Conservation (phyloP, 495 filamentous ascomycete species). For the Xylaria bambusicola region DNA sequence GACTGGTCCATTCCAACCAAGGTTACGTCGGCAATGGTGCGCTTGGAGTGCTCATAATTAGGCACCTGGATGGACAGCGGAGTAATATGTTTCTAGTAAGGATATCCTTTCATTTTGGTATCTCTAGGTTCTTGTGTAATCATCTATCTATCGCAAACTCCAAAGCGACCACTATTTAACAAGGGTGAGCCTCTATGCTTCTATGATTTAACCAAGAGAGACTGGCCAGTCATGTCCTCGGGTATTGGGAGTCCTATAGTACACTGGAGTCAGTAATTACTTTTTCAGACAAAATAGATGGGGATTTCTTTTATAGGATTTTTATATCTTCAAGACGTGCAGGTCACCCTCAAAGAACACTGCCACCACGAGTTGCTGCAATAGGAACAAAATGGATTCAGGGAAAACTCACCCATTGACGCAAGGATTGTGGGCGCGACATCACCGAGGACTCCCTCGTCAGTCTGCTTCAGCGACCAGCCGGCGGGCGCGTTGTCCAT, state of each 20-base stretch:
- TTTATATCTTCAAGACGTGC: too few relatives aligned
- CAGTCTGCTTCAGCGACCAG: conserved; percentile 80
- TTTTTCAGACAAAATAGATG: too few relatives aligned
- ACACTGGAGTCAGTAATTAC: too few relatives aligned
- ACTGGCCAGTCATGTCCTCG: conserved; percentile 86
- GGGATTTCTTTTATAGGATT: too few relatives aligned
- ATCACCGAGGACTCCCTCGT: conserved; percentile 85
- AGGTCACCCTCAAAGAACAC: too few relatives aligned
- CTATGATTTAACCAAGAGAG: conserved; percentile 74
- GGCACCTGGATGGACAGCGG: neutral
- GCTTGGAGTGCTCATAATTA: too few relatives aligned
- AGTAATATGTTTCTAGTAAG: neutral
- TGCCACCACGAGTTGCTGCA: too few relatives aligned
- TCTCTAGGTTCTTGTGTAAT: conserved; percentile 12
- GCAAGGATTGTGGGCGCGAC: conserved; percentile 91
- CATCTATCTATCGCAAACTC: conserved; percentile 13
- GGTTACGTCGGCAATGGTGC: too few relatives aligned
- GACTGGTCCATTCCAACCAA: too few relatives aligned
- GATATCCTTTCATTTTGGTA: conserved; percentile 10
- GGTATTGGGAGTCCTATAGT: conserved; percentile 90
- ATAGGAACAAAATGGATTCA: too few relatives aligned
- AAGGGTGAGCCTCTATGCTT: neutral
- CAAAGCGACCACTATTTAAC: neutral
- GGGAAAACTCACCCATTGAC: too few relatives aligned
- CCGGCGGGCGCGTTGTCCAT: conserved; percentile 95